Base-by-base conservation (phyloP, 768 basidiomycete genomes). In the Neoboletus brunneissimus region DNA sequence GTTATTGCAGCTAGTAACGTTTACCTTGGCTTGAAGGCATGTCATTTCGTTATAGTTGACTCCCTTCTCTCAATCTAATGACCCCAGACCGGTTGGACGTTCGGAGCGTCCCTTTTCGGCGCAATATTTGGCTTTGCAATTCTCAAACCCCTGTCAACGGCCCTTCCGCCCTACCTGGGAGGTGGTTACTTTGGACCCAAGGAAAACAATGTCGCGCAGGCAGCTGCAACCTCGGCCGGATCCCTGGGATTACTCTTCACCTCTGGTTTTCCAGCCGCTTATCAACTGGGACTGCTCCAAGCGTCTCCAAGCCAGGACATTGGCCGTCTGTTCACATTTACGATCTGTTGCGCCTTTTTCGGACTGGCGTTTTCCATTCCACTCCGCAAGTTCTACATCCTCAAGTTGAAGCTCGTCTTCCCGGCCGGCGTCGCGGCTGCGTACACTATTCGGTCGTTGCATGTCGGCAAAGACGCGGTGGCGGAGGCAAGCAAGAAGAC, bases 11-110 rank as follows among this genome's bases (percentile, higher is more conserved):
- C 51, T 2, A 52, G 51, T 25, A 34, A 52, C 2, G 51, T 34
- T 25, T 48, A 52, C 9, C 51, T 52, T 34, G 44, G 51, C 46
- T 52, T 52, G 47, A 52, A 52, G 51, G 51, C 13, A 20, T 16
- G 44, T 34, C 9, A 35, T 2, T n/a, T 25, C 29, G 5, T 29
- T 31, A 2, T 10, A n/a, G 8, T 22, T 8, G 9, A 25, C 3
- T 22, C 13, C 20, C 8, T 25, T 25, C 13, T 8, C n/a, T 8
- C 20, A 7, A 34, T 7, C 29, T 29, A 13, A 31, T 16, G 5
- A 29, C 15, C 29, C 13, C 29, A 51, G 51, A 52, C 51, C 7
- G 51, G 46, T 25, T 52, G 51, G 32, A 49, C 44, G 18, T 52
- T 52, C 29, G 43, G 51, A 10, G 51, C 51, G 2, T 52, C 51